phyloP scores from a whole-genome alignment of 2,329 filamentous ascomycete genomes.

The Venturia oleaginea region DNA sequence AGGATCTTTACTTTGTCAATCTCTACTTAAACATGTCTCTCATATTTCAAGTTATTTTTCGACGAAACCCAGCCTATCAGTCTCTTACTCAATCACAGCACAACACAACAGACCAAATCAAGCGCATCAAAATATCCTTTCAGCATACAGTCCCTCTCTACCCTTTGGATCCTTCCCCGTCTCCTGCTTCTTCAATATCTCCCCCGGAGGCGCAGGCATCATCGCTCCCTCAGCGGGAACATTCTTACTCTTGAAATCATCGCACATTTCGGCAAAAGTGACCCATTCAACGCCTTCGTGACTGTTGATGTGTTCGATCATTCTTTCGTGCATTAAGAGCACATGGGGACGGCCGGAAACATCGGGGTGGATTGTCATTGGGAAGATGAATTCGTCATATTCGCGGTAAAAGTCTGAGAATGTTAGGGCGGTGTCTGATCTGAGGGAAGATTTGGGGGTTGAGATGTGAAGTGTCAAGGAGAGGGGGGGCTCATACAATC shows the following conservation, averaged over 20 bases:
- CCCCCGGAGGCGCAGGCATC: slow-evolving; percentile 44
- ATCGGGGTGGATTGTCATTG: slow-evolving; percentile 69
- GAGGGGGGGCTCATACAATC: slow-evolving; percentile 32
- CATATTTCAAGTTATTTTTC: too few species aligned
- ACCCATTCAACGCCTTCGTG: slow-evolving; percentile 57
- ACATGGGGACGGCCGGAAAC: slow-evolving; percentile 57
- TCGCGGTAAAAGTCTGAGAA: slow-evolving; percentile 56
- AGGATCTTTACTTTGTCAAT: too few species aligned
- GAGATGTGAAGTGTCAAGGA: background rate
- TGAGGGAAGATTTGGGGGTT: background rate
- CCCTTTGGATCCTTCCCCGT: background rate
- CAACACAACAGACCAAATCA: too few species aligned
- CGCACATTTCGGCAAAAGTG: slow-evolving; percentile 61
- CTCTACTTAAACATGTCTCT: too few species aligned
- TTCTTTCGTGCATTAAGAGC: slow-evolving; percentile 61
- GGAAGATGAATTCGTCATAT: slow-evolving; percentile 69
- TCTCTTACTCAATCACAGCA: too few species aligned
- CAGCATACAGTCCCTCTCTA: background rate
- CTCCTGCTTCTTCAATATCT: background rate
- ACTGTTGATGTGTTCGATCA: slow-evolving; percentile 61
- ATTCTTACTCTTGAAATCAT: slow-evolving; percentile 63
- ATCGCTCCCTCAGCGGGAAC: slow-evolving; percentile 47
- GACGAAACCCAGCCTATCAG: too few species aligned
- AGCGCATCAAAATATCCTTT: background rate
- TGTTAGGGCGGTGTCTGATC: background rate